Percentiles rank a stretch among this genome's conserved stretches.
phyloP scores from a whole-genome alignment of 2,329 filamentous ascomycete genomes.

The Epichloe baconii region DNA sequence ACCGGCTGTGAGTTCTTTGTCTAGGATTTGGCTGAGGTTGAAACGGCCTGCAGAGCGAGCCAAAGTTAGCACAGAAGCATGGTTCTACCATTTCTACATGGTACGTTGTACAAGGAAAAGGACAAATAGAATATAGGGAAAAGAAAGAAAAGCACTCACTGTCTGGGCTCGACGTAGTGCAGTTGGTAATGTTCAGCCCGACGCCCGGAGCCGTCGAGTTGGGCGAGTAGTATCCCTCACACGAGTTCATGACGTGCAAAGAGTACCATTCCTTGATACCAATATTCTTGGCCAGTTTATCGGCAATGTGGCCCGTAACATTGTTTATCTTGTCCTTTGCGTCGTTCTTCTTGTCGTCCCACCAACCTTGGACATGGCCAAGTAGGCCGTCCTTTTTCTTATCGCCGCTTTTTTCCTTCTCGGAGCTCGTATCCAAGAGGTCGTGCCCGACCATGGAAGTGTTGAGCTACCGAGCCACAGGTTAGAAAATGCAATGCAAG shows the following conservation, averaged over 20 bases:
- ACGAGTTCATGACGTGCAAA: constrained; percentile 33
- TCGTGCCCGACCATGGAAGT: constrained; percentile 26
- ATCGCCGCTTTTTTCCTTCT: constrained; percentile 12
- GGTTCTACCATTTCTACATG: neutral
- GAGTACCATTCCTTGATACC: constrained; percentile 40
- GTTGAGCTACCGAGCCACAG: constrained; percentile 18
- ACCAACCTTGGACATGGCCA: constrained; percentile 18
- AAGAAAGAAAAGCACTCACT: neutral
- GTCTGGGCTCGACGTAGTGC: constrained; percentile 17
- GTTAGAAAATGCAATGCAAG: neutral
- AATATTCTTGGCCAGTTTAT: constrained; percentile 27
- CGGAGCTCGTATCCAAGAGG: constrained; percentile 16
- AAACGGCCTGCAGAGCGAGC: constrained; percentile 19
- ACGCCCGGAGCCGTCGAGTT: constrained; percentile 25
- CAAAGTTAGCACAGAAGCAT: neutral
- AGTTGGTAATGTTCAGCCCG: constrained; percentile 31
- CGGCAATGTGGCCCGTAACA: constrained; percentile 26
- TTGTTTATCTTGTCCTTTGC: constrained; percentile 26
- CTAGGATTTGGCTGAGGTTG: constrained; percentile 34
- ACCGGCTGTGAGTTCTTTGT: constrained; percentile 32
- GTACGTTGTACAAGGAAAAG: neutral
- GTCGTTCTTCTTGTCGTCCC: constrained; percentile 19
- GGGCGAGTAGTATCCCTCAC: constrained; percentile 32
- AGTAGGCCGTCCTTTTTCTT: constrained; percentile 15
- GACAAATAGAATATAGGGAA: neutral